Evolutionary conservation across 1,139 yeast genomes (phyloP), one percentile per base, ranked within the genome.

Genomic region (Arxiozyma heterogenica): DNA sequence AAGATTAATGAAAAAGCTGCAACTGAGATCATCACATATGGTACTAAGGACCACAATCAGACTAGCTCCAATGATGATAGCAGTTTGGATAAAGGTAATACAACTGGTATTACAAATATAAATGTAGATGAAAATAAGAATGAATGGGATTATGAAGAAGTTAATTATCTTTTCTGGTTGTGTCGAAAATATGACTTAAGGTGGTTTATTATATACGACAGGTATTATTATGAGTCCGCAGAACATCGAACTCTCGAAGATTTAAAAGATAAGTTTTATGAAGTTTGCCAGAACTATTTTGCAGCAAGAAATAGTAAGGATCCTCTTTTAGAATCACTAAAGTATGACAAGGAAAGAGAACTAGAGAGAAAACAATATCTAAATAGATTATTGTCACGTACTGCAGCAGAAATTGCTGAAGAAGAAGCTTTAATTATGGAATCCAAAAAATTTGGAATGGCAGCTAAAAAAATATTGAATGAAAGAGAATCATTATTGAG

Each of bases 371-470:
- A 91, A 63, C 80, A 81, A 53, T 93, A 93, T 65, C 73, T 93
- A 52, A 86, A 84, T 61, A 81, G 87, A 59, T 73, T 93, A 39
- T 74, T 93, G 49, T 82, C 82, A 53, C 75, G 99, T 61, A 84
- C 94, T 3, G 97, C 98, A 0, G 96, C 97, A 0, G 98, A 93
- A 67, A 88, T 93, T 45, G 98, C 98, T 0, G 98, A 93, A 70
- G 99, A 93, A 69, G 98, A 94, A 68, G 89, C 96, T 0, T 74
- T 93, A 52, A 89, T 93, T 3, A 83, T 91, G 49, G 98, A 93
- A 67, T 95, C 98, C 1, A 81, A 96, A 55, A 82, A 95, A 60
- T 87, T 93, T 59, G 98, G 93, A 65, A 80, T 91, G 55, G 90
- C 96, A 1, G 96, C 98, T 0, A 91, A 89, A 73, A 86, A 88